Evolutionary conservation across 805 yeast genomes (phyloP).

Genomic region (Scheffersomyces lignosus): DNA sequence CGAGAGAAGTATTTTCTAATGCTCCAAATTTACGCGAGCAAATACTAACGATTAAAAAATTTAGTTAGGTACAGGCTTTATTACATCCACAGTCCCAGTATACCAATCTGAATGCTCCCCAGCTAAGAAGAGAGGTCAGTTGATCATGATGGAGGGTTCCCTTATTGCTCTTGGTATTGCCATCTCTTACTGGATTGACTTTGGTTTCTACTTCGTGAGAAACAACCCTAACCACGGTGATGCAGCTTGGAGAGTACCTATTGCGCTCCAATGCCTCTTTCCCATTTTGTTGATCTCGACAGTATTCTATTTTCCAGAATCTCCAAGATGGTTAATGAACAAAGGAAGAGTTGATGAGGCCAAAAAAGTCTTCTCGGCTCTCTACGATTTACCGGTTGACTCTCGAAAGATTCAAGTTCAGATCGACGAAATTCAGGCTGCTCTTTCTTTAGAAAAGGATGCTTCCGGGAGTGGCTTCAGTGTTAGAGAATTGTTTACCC

Average conservation of each 20-base stretch:
- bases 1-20: too few relatives aligned
- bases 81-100: slow-evolving; percentile 38
- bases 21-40: too few relatives aligned
- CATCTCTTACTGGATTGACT: slow-evolving; percentile 37
- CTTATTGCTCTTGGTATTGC: slow-evolving; percentile 26
- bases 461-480: slow-evolving; percentile 22
- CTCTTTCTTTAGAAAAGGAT: slow-evolving; percentile 13
- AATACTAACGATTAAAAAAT: too few relatives aligned
- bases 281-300: slow-evolving; percentile 12
- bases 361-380: slow-evolving; percentile 5
- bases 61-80: slow-evolving; percentile 35
- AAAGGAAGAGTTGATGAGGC: slow-evolving; percentile 32
- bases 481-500: slow-evolving; percentile 30
- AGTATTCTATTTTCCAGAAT: slow-evolving; percentile 37
- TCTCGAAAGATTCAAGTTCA: slow-evolving; percentile 13
- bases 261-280: slow-evolving; percentile 28
- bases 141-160: slow-evolving; percentile 32
- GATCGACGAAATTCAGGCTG: slow-evolving; percentile 16
- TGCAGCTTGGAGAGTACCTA: slow-evolving; percentile 35
- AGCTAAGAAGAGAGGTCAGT: slow-evolving; percentile 29
- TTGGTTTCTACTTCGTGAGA: slow-evolving; percentile 27
- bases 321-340: slow-evolving; percentile 44
- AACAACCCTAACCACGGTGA: slow-evolving; percentile 13
- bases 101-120: slow-evolving; percentile 37
- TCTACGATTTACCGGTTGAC: slow-evolving; percentile 7